Conservation (phyloP, 192 early-diverging fungal species). For the Anaeromyces robustus region DNA sequence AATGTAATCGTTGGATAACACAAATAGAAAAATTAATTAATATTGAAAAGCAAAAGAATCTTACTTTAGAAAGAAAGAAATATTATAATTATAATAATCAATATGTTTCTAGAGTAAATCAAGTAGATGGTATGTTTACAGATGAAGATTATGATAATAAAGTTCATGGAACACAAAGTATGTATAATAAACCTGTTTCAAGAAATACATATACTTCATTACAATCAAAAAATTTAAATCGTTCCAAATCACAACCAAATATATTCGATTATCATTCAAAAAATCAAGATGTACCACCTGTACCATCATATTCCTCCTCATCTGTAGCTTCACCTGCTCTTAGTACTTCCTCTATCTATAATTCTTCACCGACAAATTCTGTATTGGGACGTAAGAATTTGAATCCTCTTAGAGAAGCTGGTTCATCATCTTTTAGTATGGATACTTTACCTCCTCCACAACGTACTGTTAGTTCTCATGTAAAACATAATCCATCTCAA, state of each 20-base stretch:
- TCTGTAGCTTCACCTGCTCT: too few relatives aligned
- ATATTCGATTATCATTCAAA: not conserved
- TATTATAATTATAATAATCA: not conserved
- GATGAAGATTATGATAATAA: not conserved
- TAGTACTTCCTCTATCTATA: too few relatives aligned
- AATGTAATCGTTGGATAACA: slow-evolving; percentile 73
- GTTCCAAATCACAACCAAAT: not conserved
- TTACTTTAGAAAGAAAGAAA: not conserved
- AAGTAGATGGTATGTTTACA: not conserved
- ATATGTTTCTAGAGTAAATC: not conserved
- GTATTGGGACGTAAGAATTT: not conserved
- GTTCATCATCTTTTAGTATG: too few relatives aligned
- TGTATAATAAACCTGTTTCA: slow-evolving; percentile 2
- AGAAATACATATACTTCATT: slow-evolving; percentile 4
- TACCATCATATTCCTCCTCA: not conserved
- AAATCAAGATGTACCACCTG: not conserved
- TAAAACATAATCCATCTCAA: not conserved
- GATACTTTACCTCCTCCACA: not conserved
- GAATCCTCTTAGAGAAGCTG: not conserved
- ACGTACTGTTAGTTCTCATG: not conserved
- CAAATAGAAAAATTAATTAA: slow-evolving; percentile 58
- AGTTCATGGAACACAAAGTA: not conserved
- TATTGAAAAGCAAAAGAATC: slow-evolving; percentile 21
- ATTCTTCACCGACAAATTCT: not conserved
- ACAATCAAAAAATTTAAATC: not conserved